Base-by-base conservation (phyloP, 1,139 yeast genomes). In the Wickerhamomyces sp. region DNA sequence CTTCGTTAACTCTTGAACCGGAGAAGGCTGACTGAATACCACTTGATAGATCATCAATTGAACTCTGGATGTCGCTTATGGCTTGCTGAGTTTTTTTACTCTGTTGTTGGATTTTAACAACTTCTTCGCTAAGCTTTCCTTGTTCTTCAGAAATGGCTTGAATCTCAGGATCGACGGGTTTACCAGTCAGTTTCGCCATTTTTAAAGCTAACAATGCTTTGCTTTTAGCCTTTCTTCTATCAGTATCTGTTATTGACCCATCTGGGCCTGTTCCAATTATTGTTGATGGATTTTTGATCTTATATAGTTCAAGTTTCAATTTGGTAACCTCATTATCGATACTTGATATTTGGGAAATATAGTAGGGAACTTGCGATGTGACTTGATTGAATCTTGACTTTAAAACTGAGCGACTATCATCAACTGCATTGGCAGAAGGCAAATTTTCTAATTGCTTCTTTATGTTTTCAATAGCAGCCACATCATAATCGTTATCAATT, bases 161-260 rank as follows among this genome's bases (percentile, higher is more conserved):
- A 14, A 72, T 63, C 37, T 71, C 67, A 3, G 74, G 69, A 19
- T 69, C 71, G 7, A 67, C 63, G 2, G 80, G 68, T 46, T 79
- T 79, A 2, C 97, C 97, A 0, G 97, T 89, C 50, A 92, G 70
- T 8, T 92, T 87, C 17, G 96, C 95, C 95, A 90, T 88, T 48
- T 95, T 72, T 33, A 90, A 84, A 48, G 81, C 81, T 49, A 90
- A 68, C 42, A 80, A 64, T 36, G 92, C 92, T 55, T 85, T 82
- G 32, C 87, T 80, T 51, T 76, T 81, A 36, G 89, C 92, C 54
- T 84, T 84, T 43, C 84, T 74, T 44, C 85, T 74, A 56, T 90
- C 97, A 14, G 77, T 65, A 28, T 87, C 96, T 4, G 96, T 87
- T 9, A 88, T 74, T 47, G 79, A 78, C 14, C 96, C 97, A 54